Base-by-base conservation (phyloP, 1,284 basidiomycete species). In the Somion occarium region DNA sequence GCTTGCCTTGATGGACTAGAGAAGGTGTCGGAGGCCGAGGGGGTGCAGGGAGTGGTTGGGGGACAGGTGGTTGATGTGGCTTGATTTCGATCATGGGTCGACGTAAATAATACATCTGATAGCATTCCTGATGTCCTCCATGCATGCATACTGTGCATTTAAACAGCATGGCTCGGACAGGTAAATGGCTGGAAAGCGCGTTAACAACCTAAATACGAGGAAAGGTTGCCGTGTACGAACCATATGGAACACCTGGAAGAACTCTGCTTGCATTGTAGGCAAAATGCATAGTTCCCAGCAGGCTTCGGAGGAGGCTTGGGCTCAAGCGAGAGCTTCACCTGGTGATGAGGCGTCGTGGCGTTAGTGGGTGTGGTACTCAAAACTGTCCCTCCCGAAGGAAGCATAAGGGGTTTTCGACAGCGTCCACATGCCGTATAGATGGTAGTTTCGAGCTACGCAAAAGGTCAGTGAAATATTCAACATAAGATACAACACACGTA, bases 41-140 rank as follows among this genome's bases (percentile, higher is more conserved):
- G 9, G 18, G 26, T 20, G n/a, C 25, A 19, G 22, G 44, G 38
- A 9, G 30, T n/a, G 19, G 37, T 37, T 51, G 53, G 18, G 1
- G 48, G 46, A 23, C 69, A 65, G 18, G 82, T 60, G 15, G 73
- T 71, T 48, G 30, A 12, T 30, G 37, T 18, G 23, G 11, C 20
- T 19, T 46, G 5, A 34, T 23, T 18, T 46, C 25, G 12, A 74
- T 65, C 73, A 81, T 73, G 0, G 82, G 78, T 25, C 75, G 74
- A 30, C 73, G 68, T 54, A 74, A 66, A 59, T 87, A 87, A 59
- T 82, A 88, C 25, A 71, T 70, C 39, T 77, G 73, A 60, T 88
- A 89, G 64, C 88, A 91, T 20, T 76, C 73, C 57, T 85, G 82
- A 59, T 91, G 88, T 0, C 88, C 88, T 0, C 88, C 88, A 56